A percentile compares a stretch with the other conserved stretches of the same genome.
phyloP scores from a whole-genome alignment of 1,139 yeast genomes.

The Geotrichum restrictum region DNA sequence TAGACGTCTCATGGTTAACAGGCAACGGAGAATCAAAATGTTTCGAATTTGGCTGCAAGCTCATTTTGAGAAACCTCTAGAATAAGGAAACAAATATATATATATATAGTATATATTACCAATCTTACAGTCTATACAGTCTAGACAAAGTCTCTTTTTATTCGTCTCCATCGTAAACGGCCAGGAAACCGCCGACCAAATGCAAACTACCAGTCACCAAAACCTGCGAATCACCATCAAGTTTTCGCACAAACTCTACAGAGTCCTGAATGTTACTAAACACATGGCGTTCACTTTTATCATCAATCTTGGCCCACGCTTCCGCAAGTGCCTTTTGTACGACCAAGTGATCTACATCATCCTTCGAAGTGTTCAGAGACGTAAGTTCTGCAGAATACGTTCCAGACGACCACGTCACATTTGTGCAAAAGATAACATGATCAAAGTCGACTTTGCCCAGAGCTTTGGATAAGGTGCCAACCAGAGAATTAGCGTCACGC shows the following conservation, averaged over 20 bases:
- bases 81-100: background rate
- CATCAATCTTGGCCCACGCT: conserved; percentile 58
- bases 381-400: conserved; percentile 75
- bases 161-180: conserved; percentile 58
- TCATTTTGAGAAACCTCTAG: conserved; percentile 49
- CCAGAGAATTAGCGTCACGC: conserved; percentile 70
- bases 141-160: background rate
- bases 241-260: conserved; percentile 48
- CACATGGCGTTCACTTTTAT: conserved; percentile 51
- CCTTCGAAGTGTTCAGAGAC: conserved; percentile 76
- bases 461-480: conserved; percentile 50
- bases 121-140: no score
- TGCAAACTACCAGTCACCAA: conserved; percentile 94
- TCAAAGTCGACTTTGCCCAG: conserved; percentile 48
- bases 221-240: conserved; percentile 50
- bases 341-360: conserved; percentile 66
- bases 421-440: conserved; percentile 81
- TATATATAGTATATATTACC: no score
- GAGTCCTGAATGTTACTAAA: conserved; percentile 75
- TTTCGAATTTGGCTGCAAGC: conserved; percentile 97
- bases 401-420: conserved; percentile 86
- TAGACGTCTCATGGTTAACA: conserved; percentile 80
- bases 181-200: conserved; percentile 87
- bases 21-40: conserved; percentile 91
- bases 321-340: conserved; percentile 77